Evolutionary conservation across 768 basidiomycete genomes (phyloP), one percentile per base, ranked within the genome.

Genomic region (Tulasnella sp.): DNA sequence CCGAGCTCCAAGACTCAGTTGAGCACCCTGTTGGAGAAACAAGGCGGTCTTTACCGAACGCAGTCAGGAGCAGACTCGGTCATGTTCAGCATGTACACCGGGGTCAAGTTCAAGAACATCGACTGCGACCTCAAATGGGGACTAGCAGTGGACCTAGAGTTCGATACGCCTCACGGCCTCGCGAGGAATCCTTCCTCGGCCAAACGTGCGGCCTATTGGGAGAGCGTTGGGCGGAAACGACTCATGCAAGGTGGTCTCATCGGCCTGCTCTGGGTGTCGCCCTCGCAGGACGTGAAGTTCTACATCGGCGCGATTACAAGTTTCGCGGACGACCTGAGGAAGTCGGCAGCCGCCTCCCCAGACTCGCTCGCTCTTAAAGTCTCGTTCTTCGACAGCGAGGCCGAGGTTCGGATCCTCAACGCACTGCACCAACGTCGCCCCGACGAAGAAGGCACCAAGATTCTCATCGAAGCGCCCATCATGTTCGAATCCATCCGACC

Each of bases 401-500:
- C 93, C 0, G 89, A 92, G 83, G 83, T 92, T 8, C 84, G 86
- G 72, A 86, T 88, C 42, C 48, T 77, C 18, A 42, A 40, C 20
- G 28, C 40, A 9, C 41, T 80, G n/a, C 79, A 80, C 1, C 16
- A 64, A 14, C 31, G 78, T 24, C 72, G 40, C 11, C 72, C 58
- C 9, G 50, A 40, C 22, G 73, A 24, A 18, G 44, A 76, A 28
- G 75, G 16, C 12, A 28, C 4, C 42, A 76, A 31, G 75, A 76
- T 92, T 3, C 85, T 93, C 40, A 85, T 93, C 22, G 93, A 94
- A 81, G 88, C 90, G 0, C 88, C 90, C 0, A 89, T 93, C 79
- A 89, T 94, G 89, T 93, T 89, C 81, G 93, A 93, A 81, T 87
- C 91, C 0, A 89, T 92, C 44, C 87, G 91, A 11, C 93, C 93